Base-by-base conservation (phyloP, 768 basidiomycete species). In the Hericium erinaceus region DNA sequence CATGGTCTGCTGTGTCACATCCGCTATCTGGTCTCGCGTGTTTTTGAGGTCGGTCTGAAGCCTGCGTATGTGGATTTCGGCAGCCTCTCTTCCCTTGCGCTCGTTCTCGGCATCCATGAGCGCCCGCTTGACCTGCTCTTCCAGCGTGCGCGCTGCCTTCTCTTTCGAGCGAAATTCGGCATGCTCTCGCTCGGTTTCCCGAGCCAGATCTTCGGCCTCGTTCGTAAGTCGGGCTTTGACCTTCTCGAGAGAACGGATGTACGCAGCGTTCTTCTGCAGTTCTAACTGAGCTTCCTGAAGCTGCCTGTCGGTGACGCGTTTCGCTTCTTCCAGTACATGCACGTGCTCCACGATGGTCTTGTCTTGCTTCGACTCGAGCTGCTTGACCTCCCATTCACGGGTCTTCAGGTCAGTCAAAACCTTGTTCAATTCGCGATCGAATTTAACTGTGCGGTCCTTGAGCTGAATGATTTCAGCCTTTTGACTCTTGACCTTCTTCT, bases 271-370 rank as follows among this genome's bases (percentile, higher is more conserved):
- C 59, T 84, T 83, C 68, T 85, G 78, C 37, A 95, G 70, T 68
- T 95, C 92, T 18, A 77, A 70, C 57, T 89, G 85, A 0, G 93
- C 88, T 2, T 91, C 89, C 18, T 77, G 81, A 15, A 98, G 82
- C 66, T 97, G 92, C 40, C 88, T 83, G 68, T 98, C 95, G 1
- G 95, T 95, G 57, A 95, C 85, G 39, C 85, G 85, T 70, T 98
- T 98, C 15, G 95, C 95, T 68, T 95, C 91, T 68, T 98, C 94
- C 11, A 95, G 78, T 28, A 98, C 95, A 68, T 98, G 87, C 24
- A 97, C 92, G 66, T 98, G 95, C 70, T 98, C 95, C 48, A 98
- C 94, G 58, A 97, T 95, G n/a, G 91, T 97, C 75, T 95, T 98
- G 75, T 98, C 92, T 67, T 97, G 89, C 67, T 80, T 84, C 2